Evolutionary conservation across 306 rosid genomes (phyloP).

Genomic region (Clitoria ternatea): DNA sequence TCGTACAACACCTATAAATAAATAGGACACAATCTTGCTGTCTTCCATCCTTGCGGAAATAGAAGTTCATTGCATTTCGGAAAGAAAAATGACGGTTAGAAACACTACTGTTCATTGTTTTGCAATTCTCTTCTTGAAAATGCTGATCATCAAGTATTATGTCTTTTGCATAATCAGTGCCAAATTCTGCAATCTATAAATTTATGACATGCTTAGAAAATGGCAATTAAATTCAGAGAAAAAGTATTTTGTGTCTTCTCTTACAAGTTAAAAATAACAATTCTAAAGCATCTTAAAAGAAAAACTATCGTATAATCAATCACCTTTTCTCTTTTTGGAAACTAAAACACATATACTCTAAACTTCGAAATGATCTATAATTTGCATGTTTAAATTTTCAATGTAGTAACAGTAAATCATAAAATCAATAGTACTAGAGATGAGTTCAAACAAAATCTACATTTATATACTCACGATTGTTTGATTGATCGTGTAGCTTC

Average conservation of each 20-base stretch:
- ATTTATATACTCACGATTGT: background rate
- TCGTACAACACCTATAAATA: background rate
- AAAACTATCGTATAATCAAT: background rate
- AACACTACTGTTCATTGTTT: background rate
- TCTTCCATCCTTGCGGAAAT: slow-evolving; percentile 5
- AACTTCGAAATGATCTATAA: background rate
- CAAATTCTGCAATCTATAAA: too few relatives aligned
- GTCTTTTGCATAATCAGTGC: background rate
- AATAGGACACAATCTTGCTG: slow-evolving; percentile 6
- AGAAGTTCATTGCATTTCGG: slow-evolving; percentile 18
- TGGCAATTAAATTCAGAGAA: background rate
- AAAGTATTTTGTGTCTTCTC: background rate
- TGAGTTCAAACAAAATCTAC: background rate
- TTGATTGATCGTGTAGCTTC: background rate
- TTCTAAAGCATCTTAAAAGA: background rate
- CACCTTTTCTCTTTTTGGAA: background rate
- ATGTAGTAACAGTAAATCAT: background rate
- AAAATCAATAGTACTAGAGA: background rate
- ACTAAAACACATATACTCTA: background rate
- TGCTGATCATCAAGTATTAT: background rate
- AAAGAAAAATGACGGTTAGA: slow-evolving; percentile 41
- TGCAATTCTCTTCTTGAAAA: background rate
- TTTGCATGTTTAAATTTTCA: background rate
- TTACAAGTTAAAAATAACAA: background rate
- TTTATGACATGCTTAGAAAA: background rate